Base-by-base conservation (phyloP, 768 basidiomycete genomes). In the Trametes villosa region DNA sequence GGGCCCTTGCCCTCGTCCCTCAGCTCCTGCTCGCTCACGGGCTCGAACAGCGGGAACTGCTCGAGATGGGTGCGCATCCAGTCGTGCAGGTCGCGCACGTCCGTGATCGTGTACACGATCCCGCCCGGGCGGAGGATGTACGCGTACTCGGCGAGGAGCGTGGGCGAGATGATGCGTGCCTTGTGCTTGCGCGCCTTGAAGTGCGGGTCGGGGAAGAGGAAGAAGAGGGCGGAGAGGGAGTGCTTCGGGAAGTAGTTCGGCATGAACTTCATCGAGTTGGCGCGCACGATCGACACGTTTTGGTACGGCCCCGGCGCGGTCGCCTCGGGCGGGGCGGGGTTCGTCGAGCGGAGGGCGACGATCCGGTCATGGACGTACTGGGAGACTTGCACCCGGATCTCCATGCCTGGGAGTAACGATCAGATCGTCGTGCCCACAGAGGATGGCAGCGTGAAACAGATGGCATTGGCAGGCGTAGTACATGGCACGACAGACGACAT, bases 141-240 rank as follows among this genome's bases (percentile, higher is more conserved):
- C 5, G 97, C 96, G 67, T 99, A 99, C 72, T 99, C 97, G 26
- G 97, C 95, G 20, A 98, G 83, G 30, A 99, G 83, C n/a, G 96
- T 96, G 7, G 94, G 92, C 53, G 96, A 97, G 71, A 98, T 96
- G 72, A 98, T 98, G 70, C 97, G 89, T 2, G 96, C 96, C 78
- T 99, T 99, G 81, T 98, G 96, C 75, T 99, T 99, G 68, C 96
- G 88, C 9, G 85, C 82, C 74, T 99, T 98, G 84, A 99, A 99
- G 74, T 98, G 97, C 0, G 97, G 97, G 75, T 99, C 97, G 41
- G 97, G 97, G 76, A 98, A 99, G 59, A 98, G 84, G 80, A 99
- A 98, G 78, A 99, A 99, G 50, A 99, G 81, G 48, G 96, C 88
- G 20, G 91, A 88, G 36, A 99, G 81, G 64, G 96, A 96, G 58